Percentiles rank a stretch among this genome's conserved stretches.
These are phyloP conservation scores for Stagonosporopsis chrysanthemi DNA, from an alignment of 2,329 filamentous ascomycete genomes.

Conservation along the genomic window DNA sequence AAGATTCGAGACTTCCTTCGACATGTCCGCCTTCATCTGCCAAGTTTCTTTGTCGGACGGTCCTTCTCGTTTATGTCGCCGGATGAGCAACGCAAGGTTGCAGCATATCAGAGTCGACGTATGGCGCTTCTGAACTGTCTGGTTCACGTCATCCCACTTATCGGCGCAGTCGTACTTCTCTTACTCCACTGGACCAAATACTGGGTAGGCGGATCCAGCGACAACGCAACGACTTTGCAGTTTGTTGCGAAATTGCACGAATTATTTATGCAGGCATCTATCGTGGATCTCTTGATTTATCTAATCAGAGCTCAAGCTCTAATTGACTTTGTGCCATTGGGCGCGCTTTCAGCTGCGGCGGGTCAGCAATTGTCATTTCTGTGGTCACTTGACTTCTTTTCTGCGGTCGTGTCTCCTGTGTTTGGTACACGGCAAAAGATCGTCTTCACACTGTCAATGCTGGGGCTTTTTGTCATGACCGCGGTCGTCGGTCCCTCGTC, in stretches of 20 bases:
- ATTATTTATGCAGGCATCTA: background rate
- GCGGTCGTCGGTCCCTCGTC: background rate
- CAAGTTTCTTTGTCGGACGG: background rate
- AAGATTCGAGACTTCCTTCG: background rate
- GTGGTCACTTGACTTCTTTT: background rate
- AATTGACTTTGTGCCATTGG: background rate
- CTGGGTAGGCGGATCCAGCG: background rate
- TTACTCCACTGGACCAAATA: background rate
- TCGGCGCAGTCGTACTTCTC: background rate
- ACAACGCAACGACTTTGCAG: background rate
- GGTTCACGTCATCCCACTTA: background rate
- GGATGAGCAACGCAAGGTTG: background rate
- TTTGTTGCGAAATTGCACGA: background rate
- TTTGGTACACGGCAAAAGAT: background rate
- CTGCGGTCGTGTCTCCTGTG: background rate
- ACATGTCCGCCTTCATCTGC: background rate
- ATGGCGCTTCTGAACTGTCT: background rate
- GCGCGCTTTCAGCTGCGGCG: background rate
- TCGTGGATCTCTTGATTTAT: background rate
- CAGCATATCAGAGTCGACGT: background rate
- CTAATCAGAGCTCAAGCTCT: background rate
- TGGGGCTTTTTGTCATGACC: background rate
- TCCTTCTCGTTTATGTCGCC: background rate
- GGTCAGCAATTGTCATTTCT: background rate
- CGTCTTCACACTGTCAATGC: background rate